Evolutionary conservation across 192 early-diverging fungal species (phyloP).

Genomic region (Entophlyctis luteolus): DNA sequence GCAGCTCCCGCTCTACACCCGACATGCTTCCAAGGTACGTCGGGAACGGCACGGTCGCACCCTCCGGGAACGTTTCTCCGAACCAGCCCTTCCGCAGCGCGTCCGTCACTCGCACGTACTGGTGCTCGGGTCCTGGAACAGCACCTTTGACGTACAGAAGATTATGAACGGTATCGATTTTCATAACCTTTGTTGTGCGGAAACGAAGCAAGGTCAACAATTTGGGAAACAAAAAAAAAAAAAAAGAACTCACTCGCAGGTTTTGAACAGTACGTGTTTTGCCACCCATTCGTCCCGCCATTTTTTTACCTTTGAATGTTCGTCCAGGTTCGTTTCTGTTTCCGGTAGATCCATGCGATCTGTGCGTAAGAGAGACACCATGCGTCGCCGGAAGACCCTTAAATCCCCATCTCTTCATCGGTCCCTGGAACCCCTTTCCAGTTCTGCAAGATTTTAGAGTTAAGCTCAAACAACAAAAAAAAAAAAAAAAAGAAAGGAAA

Average conservation of each 20-base stretch:
- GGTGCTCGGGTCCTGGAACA: slow-evolving; percentile 82
- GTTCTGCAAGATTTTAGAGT: slow-evolving; percentile 43
- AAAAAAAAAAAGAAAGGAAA: too few species aligned
- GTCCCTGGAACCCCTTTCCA: slow-evolving; percentile 94
- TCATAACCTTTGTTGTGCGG: slow-evolving; percentile 36
- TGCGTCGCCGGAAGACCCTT: slow-evolving; percentile 88
- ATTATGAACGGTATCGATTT: slow-evolving; percentile 78
- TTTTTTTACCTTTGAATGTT: slow-evolving; percentile 96
- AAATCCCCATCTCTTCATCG: slow-evolving; percentile 96
- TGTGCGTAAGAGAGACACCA: slow-evolving; percentile 86
- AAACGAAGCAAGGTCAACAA: too few species aligned
- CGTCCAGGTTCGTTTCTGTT: slow-evolving; percentile 78
- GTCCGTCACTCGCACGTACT: slow-evolving; percentile 82
- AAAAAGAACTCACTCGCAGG: slow-evolving; percentile 56
- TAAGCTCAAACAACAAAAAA: too few species aligned
- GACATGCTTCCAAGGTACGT: slow-evolving; percentile 40
- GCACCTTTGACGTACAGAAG: slow-evolving; percentile 89
- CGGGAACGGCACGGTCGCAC: slow-evolving; percentile 44
- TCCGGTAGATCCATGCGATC: slow-evolving; percentile 86
- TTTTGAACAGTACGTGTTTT: slow-evolving; percentile 75
- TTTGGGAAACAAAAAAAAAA: background rate
- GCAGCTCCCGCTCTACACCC: slow-evolving; percentile 34
- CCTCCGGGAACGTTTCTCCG: slow-evolving; percentile 39
- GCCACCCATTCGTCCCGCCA: slow-evolving; percentile 94
- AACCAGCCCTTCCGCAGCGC: slow-evolving; percentile 67